Base-by-base conservation (phyloP, 1,139 yeast genomes). In the Geotrichum cucujoidarum region DNA sequence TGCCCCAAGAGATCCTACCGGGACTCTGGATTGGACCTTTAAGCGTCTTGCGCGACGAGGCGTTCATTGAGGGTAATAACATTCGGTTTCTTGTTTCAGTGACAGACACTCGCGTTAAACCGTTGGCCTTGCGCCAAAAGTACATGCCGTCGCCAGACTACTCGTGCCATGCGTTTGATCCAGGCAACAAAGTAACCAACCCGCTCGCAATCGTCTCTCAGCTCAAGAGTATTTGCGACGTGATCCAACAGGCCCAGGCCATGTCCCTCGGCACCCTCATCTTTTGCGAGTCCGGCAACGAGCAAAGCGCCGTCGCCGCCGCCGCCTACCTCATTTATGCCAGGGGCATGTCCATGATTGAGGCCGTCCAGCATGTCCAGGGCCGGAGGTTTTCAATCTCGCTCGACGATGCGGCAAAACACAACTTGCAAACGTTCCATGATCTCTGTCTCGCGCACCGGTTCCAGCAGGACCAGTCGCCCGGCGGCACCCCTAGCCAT, bases 281-380 rank as follows among this genome's bases (percentile, higher is more conserved):
- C 14, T 60, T 59, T 37, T 65, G 69, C 43, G 68, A 65, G 46
- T 56, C 65, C 4, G 69, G 69, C n/a, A 65, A 65, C 51, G 63
- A 62, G 34, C 49, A 52, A 20, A 55, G 63, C 14, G 67, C 67
- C 2, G 57, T 64, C 1, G 65, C 61, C 1, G 62, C 59, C 1
- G 58, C 59, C 16, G 67, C 67, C 7, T 63, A 61, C 46, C 22
- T 63, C 32, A 62, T 64, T 40, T 51, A 53, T 40, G 44, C 53
- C 20, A 42, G 40, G 10, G 24, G 49, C 6, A 27, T 55, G 47
- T 56, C 50, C 25, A 40, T 58, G 29, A 52, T 57, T 18, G 38
- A 45, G n/a, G 61, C 67, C 16, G 53, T 64, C 22, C 67, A 64
- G 47, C 49, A 39, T 35, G 64, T 65, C 29, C 67, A 62, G 42